A percentile compares a stretch with the other conserved stretches of the same genome.
phyloP scores from a whole-genome alignment of 2,329 filamentous ascomycete genomes.

The Penicillium sp. region DNA sequence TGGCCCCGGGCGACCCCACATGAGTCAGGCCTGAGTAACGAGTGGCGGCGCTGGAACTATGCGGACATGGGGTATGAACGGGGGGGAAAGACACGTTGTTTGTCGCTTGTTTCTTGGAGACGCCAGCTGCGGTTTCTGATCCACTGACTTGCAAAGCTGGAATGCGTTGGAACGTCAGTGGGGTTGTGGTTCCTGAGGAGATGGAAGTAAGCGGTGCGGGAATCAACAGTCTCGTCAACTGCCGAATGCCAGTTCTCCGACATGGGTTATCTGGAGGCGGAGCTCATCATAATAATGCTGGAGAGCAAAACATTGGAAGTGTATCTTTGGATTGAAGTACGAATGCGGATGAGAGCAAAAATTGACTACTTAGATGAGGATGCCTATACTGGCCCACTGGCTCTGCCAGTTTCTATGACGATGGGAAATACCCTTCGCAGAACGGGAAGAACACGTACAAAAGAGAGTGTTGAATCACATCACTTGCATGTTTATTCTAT shows the following conservation, averaged over 20 bases:
- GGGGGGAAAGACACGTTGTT: not conserved
- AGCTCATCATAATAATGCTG: not conserved
- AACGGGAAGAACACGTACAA: too few species aligned
- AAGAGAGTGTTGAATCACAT: not conserved
- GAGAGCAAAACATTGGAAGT: not conserved
- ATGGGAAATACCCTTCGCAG: too few species aligned
- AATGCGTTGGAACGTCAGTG: not conserved
- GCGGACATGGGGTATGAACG: not conserved
- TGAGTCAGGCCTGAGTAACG: constrained; percentile 37
- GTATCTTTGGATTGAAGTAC: not conserved
- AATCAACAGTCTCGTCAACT: not conserved
- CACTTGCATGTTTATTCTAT: not conserved
- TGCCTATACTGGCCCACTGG: not conserved
- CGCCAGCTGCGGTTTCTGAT: not conserved
- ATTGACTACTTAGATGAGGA: not conserved
- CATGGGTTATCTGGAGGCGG: not conserved
- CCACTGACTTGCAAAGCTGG: not conserved
- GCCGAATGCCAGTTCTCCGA: not conserved
- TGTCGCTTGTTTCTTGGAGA: not conserved
- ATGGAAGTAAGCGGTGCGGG: not conserved
- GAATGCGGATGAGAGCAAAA: too few species aligned
- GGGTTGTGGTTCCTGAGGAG: not conserved
- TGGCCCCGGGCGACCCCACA: constrained; percentile 37
- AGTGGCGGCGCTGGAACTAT: constrained; percentile 16
- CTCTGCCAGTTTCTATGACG: not conserved